Percentiles rank a stretch among this genome's conserved stretches.
phyloP scores from a whole-genome alignment of 192 early-diverging fungal genomes.

The Coemansia furcata region DNA sequence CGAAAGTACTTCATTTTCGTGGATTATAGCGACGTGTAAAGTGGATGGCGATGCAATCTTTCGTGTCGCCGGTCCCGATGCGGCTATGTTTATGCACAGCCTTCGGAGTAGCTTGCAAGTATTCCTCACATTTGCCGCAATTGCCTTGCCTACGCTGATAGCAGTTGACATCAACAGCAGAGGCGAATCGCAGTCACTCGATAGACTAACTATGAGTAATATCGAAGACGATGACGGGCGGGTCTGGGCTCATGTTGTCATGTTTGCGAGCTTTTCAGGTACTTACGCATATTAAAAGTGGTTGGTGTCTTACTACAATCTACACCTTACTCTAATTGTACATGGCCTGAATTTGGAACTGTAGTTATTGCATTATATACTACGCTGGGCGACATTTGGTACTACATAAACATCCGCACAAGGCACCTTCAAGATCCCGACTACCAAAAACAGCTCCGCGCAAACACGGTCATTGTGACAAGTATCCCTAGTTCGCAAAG shows the following conservation, averaged over 20 bases:
- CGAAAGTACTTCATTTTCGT: background rate
- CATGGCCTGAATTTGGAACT: no score
- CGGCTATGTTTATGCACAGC: constrained; percentile 14
- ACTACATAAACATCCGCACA: background rate
- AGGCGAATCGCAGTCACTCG: background rate
- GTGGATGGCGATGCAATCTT: background rate
- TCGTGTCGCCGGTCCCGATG: constrained; percentile 7
- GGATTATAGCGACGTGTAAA: background rate
- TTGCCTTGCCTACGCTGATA: background rate
- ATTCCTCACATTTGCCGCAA: background rate
- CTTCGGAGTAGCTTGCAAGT: background rate
- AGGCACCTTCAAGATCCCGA: constrained; percentile 1
- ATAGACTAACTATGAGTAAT: constrained; percentile 10
- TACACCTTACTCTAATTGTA: background rate
- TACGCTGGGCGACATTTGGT: background rate
- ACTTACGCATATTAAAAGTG: background rate
- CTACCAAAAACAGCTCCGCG: background rate
- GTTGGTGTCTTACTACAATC: no score
- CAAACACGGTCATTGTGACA: constrained; percentile 5
- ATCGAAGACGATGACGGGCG: constrained; percentile 2
- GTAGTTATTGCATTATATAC: background rate
- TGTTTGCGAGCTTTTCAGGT: background rate
- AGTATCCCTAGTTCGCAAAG: background rate
- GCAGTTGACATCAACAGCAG: background rate
- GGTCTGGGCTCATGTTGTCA: constrained; percentile 6